Conservation (phyloP, 495 filamentous ascomycete species). For the Aspergillus nidulans region DNA sequence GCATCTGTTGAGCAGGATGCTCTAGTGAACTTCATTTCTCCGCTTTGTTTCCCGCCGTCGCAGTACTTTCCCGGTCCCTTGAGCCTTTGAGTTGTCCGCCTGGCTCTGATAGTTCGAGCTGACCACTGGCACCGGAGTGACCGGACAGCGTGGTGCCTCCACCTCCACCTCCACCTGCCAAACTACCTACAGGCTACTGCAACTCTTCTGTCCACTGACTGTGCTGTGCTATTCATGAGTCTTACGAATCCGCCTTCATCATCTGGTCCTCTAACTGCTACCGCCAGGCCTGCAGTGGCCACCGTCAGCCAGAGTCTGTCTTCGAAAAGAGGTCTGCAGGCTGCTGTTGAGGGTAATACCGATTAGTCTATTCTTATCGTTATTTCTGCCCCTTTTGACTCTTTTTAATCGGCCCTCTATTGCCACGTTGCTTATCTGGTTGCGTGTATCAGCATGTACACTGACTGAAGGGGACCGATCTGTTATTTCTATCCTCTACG, state of each 20-base stretch:
- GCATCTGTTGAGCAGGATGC: conserved; percentile 9
- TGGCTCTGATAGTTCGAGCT: conserved; percentile 17
- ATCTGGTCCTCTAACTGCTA: conserved; percentile 48
- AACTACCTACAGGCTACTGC: neutral
- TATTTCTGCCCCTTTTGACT: conserved; percentile 16
- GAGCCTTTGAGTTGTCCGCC: conserved; percentile 12
- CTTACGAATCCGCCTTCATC: conserved; percentile 53
- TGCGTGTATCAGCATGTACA: conserved; percentile 18
- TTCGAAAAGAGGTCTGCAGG: conserved; percentile 69
- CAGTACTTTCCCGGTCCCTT: conserved; percentile 7
- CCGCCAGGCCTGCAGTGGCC: conserved; percentile 35
- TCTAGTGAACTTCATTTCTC: conserved; percentile 13
- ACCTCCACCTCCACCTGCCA: conserved; percentile 5
- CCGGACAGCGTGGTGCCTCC: conserved; percentile 8
- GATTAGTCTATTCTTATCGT: conserved; percentile 18
- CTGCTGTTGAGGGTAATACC: conserved; percentile 72
- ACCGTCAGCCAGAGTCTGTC: conserved; percentile 51
- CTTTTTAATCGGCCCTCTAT: conserved; percentile 10
- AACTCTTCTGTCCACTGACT: neutral
- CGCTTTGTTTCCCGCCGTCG: conserved; percentile 7
- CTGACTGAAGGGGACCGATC: conserved; percentile 10
- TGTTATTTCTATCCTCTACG: conserved; percentile 9
- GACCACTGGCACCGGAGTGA: conserved; percentile 9
- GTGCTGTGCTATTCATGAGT: conserved; percentile 34
- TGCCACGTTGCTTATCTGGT: conserved; percentile 13